A percentile compares a stretch with the other conserved stretches of the same genome.
Evolutionary conservation across 345 rosid genomes (phyloP).

Genomic region (Sonneratia alba): DNA sequence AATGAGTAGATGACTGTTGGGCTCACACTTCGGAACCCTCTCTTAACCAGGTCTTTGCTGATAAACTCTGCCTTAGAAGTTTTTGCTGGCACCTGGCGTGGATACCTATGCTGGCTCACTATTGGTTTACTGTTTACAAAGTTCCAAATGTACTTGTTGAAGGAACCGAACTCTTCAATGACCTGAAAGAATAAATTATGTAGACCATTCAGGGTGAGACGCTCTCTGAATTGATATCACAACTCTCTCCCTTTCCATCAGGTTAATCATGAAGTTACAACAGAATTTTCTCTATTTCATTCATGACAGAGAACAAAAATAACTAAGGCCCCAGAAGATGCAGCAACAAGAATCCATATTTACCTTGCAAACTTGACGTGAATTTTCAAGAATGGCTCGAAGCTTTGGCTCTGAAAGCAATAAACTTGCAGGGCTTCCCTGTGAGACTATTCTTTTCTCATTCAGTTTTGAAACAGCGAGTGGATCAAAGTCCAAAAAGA

Average conservation of each 20-base stretch:
- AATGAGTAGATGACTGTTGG: constrained; percentile 77
- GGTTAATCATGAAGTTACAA: neutral
- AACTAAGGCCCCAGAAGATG: neutral
- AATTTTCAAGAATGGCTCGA: constrained; percentile 67
- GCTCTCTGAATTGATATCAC: neutral
- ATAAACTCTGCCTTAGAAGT: constrained; percentile 68
- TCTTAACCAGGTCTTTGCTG: constrained; percentile 72
- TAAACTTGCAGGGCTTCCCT: constrained; percentile 50
- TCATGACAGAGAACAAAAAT: neutral
- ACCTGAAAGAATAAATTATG: constrained; percentile 26
- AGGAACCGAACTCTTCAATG: constrained; percentile 58
- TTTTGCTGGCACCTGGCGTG: constrained; percentile 71
- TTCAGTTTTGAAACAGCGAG: constrained; percentile 46
- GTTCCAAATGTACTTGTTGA: constrained; percentile 78
- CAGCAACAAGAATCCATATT: neutral
- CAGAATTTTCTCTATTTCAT: neutral
- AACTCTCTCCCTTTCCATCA: neutral
- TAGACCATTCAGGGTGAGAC: neutral
- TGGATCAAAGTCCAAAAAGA: constrained; percentile 68
- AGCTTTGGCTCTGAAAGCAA: constrained; percentile 65
- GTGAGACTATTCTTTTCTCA: constrained; percentile 46
- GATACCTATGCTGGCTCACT: constrained; percentile 51
- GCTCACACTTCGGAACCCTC: constrained; percentile 74
- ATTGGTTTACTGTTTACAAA: constrained; percentile 60
- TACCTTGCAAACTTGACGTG: constrained; percentile 72